Evolutionary conservation across 169 alveolate genomes (phyloP).

Genomic region (Perkinsus marinus): DNA sequence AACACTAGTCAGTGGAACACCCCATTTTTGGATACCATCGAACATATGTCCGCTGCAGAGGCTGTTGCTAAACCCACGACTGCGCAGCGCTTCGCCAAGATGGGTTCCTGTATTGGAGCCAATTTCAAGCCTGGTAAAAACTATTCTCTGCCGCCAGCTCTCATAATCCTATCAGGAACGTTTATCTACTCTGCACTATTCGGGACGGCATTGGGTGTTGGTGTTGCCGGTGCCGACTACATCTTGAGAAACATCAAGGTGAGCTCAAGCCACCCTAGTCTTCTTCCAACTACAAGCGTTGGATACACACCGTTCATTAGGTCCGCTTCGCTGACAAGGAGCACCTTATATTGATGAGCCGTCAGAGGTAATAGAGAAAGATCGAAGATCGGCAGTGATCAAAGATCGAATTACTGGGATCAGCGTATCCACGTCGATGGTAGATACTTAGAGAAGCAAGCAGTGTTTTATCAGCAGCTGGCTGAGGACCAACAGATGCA

Average conservation of each 20-base stretch:
- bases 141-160: too few relatives aligned
- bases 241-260: not conserved
- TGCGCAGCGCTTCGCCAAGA: not conserved
- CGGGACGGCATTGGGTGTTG: not conserved
- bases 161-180: not conserved
- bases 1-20: too few relatives aligned
- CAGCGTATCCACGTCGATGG: too few relatives aligned
- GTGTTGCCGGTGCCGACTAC: not conserved
- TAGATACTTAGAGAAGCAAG: not conserved
- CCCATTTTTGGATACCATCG: not conserved
- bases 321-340: not conserved
- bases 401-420: too few relatives aligned
- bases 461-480: not conserved
- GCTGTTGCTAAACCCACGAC: not conserved
- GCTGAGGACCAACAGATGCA: not conserved
- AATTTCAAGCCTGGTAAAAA: not conserved
- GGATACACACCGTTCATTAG: not conserved
- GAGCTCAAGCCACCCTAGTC: not conserved
- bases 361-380: not conserved
- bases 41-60: not conserved
- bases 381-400: too few relatives aligned
- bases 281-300: too few relatives aligned
- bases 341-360: not conserved
- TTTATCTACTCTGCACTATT: not conserved
- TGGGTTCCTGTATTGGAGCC: not conserved